Percentiles rank a stretch among this genome's conserved stretches.
phyloP scores from a whole-genome alignment of 805 yeast genomes.

The Saturnispora gosingensis region DNA sequence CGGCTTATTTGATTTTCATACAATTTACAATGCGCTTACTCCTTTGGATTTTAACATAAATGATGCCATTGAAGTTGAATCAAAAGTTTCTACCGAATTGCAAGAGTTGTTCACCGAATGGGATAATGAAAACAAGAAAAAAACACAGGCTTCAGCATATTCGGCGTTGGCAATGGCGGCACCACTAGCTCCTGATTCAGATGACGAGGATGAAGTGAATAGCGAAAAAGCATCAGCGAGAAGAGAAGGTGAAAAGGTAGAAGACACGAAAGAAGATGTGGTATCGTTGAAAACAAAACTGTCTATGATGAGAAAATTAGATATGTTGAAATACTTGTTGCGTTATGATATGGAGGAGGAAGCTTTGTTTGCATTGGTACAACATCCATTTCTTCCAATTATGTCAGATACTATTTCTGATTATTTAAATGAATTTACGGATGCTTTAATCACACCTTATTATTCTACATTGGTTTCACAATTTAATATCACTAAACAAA shows the following conservation, averaged over 20 bases:
- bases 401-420: constrained; percentile 41
- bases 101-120: constrained; percentile 34
- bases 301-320: constrained; percentile 29
- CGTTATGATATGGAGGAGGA: constrained; percentile 56
- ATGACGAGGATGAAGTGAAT: constrained; percentile 30
- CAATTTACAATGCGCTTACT: constrained; percentile 45
- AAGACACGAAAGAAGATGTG: background rate
- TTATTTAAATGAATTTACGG: constrained; percentile 41
- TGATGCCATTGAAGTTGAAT: constrained; percentile 14
- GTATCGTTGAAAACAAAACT: constrained; percentile 12
- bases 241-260: background rate
- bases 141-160: constrained; percentile 52
- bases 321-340: constrained; percentile 44
- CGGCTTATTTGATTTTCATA: constrained; percentile 56
- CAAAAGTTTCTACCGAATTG: constrained; percentile 27
- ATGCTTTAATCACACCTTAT: constrained; percentile 41
- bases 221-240: background rate
- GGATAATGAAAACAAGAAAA: constrained; percentile 41
- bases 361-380: constrained; percentile 45
- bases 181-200: constrained; percentile 64
- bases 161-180: constrained; percentile 85
- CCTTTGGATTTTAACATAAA: constrained; percentile 32
- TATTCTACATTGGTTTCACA: constrained; percentile 21
- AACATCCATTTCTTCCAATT: constrained; percentile 52
- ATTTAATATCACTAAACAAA: constrained; percentile 8